phyloP scores from a whole-genome alignment of 2,329 filamentous ascomycete species.

The Juglanconis juglandina region DNA sequence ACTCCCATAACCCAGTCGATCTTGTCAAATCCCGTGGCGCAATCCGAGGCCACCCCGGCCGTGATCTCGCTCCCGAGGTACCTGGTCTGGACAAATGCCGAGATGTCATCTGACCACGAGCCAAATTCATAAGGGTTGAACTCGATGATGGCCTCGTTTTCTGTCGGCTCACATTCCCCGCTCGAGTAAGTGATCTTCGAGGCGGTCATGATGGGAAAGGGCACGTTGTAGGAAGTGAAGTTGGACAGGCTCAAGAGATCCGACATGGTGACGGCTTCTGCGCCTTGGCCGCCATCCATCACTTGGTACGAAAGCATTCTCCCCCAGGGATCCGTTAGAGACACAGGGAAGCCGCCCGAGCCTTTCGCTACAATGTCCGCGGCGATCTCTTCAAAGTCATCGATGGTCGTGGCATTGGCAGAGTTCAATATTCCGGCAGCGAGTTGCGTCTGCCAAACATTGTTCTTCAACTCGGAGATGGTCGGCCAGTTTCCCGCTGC shows the following conservation, averaged over 20 bases:
- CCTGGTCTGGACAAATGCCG: constrained; percentile 33
- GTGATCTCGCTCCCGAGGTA: constrained; percentile 39
- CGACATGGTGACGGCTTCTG: constrained; percentile 3
- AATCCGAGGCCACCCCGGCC: constrained; percentile 27
- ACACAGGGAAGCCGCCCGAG: constrained; percentile 8
- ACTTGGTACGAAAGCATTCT: constrained; percentile 11
- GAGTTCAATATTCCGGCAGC: constrained; percentile 12
- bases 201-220: constrained; percentile 22
- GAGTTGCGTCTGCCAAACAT: constrained; percentile 10
- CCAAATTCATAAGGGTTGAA: constrained; percentile 44
- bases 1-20: constrained; percentile 45
- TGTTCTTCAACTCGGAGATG: constrained; percentile 12
- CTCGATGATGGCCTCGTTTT: constrained; percentile 37
- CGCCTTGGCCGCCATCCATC: constrained; percentile 14
- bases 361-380: constrained; percentile 8
- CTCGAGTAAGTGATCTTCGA: constrained; percentile 18
- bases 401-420: neutral
- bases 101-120: constrained; percentile 38
- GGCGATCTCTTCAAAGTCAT: constrained; percentile 7
- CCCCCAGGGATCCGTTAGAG: constrained; percentile 16
- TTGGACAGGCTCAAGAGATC: constrained; percentile 6
- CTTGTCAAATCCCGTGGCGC: constrained; percentile 43
- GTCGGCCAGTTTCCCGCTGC: constrained; percentile 20
- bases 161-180: constrained; percentile 16
- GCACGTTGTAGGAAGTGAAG: constrained; percentile 13